A percentile compares a stretch with the other conserved stretches of the same genome.
These are phyloP conservation scores for Senna siamea DNA, from an alignment of 306 rosid genomes.

Conservation along the genomic window DNA sequence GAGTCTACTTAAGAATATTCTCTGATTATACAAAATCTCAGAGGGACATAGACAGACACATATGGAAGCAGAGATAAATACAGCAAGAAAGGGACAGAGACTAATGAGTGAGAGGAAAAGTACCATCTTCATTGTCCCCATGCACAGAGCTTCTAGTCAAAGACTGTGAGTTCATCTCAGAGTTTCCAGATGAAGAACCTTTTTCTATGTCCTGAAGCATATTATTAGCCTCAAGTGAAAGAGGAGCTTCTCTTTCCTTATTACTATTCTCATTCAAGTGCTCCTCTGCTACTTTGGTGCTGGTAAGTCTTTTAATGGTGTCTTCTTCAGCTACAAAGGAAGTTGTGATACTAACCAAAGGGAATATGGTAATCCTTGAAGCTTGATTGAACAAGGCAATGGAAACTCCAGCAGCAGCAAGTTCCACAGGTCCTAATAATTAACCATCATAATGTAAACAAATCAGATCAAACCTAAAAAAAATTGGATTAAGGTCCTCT, in stretches of 20 bases:
- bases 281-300: conserved; percentile 44
- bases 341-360: conserved; percentile 91
- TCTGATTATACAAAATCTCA: not conserved
- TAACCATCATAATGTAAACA: not conserved
- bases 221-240: conserved; percentile 30
- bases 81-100: not conserved
- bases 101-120: not conserved
- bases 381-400: conserved; percentile 96
- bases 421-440: conserved; percentile 80
- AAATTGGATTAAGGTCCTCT: too few relatives aligned
- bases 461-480: not conserved
- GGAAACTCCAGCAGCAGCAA: conserved; percentile 94
- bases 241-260: conserved; percentile 36
- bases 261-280: conserved; percentile 31
- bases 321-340: conserved; percentile 98
- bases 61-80: not conserved
- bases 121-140: not conserved
- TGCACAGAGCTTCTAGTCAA: not conserved
- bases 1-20: not conserved
- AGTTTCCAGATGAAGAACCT: conserved; percentile 38
- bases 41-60: not conserved
- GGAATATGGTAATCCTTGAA: conserved; percentile 92
- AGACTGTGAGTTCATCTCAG: conserved; percentile 29
- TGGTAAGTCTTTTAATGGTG: conserved; percentile 50
- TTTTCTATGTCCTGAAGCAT: conserved; percentile 58